Percentiles rank a stretch among this genome's conserved stretches.
Conservation (phyloP, 768 basidiomycete genomes). For the Panaeolus cyanescens region DNA sequence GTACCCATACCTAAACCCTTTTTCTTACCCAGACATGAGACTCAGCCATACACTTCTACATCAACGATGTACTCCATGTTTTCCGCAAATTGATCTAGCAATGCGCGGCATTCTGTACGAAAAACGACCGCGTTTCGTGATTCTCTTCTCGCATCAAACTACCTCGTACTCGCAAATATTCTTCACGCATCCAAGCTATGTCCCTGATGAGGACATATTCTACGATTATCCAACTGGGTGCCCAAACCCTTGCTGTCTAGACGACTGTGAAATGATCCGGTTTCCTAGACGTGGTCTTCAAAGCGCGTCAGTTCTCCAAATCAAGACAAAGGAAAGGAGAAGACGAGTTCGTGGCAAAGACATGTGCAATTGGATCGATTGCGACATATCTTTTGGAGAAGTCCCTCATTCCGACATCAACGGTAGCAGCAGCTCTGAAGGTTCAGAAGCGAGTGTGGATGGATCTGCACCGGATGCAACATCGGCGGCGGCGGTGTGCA, state of each 20-base stretch:
- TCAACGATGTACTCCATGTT: constrained; percentile 75
- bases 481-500: constrained; percentile 30
- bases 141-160: constrained; percentile 79
- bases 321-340: constrained; percentile 54
- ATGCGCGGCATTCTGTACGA: constrained; percentile 77
- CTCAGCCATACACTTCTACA: constrained; percentile 66
- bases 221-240: constrained; percentile 80
- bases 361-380: constrained; percentile 88
- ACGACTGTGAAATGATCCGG: constrained; percentile 83
- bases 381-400: constrained; percentile 60
- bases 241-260: constrained; percentile 76
- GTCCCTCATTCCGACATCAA: constrained; percentile 26
- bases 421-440: constrained; percentile 28
- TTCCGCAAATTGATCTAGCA: constrained; percentile 80
- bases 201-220: constrained; percentile 72
- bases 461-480: constrained; percentile 15
- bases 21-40: constrained; percentile 52
- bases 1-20: constrained; percentile 1
- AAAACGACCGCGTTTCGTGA: constrained; percentile 74
- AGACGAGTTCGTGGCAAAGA: constrained; percentile 54
- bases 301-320: constrained; percentile 60
- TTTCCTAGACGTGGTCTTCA: constrained; percentile 69
- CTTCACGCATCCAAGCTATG: constrained; percentile 71
- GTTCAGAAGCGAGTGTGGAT: constrained; percentile 22
- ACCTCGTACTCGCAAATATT: constrained; percentile 83